These are phyloP conservation scores for Pleurotus ostreatus DNA, from an alignment of 768 basidiomycete species.

Conservation along the genomic window DNA sequence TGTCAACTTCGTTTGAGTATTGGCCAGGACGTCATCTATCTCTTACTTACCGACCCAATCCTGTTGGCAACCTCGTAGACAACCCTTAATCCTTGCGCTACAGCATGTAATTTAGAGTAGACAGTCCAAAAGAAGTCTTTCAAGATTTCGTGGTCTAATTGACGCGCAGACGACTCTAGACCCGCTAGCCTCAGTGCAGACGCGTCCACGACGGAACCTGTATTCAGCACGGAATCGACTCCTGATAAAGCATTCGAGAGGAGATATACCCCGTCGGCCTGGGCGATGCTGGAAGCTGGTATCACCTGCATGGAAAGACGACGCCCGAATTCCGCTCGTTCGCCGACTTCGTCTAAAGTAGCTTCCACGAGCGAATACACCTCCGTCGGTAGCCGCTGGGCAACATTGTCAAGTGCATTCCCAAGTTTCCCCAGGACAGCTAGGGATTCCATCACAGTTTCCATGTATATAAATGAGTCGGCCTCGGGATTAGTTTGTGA, in stretches of 20 bases:
- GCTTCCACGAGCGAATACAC: conserved; percentile 80
- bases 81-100: conserved; percentile 85
- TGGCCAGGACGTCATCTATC: neutral
- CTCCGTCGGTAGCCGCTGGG: conserved; percentile 80
- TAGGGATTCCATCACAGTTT: conserved; percentile 88
- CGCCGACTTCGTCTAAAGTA: conserved; percentile 88
- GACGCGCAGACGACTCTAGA: conserved; percentile 68
- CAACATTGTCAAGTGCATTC: conserved; percentile 74
- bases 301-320: conserved; percentile 33
- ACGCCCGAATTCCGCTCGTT: conserved; percentile 78
- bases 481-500: conserved; percentile 70
- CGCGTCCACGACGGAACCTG: conserved; percentile 35
- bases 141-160: conserved; percentile 79
- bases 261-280: conserved; percentile 52
- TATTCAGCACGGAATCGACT: conserved; percentile 18
- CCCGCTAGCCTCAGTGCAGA: conserved; percentile 64
- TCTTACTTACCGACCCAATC: conserved; percentile 77
- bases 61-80: conserved; percentile 88
- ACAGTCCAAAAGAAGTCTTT: conserved; percentile 95
- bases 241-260: conserved; percentile 28
- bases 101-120: conserved; percentile 93
- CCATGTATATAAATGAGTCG: conserved; percentile 92
- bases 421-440: conserved; percentile 88
- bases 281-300: conserved; percentile 27
- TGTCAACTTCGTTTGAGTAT: conserved; percentile 23